phyloP scores from a whole-genome alignment of 1,284 basidiomycete genomes.

The Ustilago sp. region DNA sequence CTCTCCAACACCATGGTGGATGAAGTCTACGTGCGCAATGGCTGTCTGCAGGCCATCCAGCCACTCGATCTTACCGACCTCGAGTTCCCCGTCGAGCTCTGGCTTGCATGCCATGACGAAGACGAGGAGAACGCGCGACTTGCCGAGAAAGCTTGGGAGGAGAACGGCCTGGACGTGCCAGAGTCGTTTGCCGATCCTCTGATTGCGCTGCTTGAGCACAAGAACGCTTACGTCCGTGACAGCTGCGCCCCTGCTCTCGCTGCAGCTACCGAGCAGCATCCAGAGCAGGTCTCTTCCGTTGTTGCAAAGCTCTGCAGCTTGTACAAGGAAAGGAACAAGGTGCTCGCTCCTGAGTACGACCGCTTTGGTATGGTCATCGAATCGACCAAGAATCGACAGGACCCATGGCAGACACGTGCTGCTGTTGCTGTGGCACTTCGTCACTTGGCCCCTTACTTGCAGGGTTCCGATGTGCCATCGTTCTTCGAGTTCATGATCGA shows the following conservation, averaged over 20 bases:
- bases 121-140: conserved; percentile 91
- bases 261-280: conserved; percentile 81
- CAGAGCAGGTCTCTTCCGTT: conserved; percentile 76
- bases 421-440: conserved; percentile 82
- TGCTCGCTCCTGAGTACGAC: conserved; percentile 75
- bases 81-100: conserved; percentile 90
- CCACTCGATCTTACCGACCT: conserved; percentile 94
- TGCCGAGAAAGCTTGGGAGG: conserved; percentile 89
- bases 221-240: conserved; percentile 82
- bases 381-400: conserved; percentile 86
- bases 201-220: conserved; percentile 80
- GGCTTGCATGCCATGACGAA: conserved; percentile 89
- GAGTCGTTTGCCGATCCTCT: conserved; percentile 79
- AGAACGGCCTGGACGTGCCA: conserved; percentile 91
- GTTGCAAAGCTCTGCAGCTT: conserved; percentile 75
- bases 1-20: conserved; percentile 83
- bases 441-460: conserved; percentile 78
- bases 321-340: conserved; percentile 88
- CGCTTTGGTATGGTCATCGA: conserved; percentile 87
- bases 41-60: conserved; percentile 90
- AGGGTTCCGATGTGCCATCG: conserved; percentile 77
- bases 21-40: conserved; percentile 88
- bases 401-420: conserved; percentile 88
- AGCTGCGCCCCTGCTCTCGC: conserved; percentile 82
- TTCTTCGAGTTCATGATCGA: conserved; percentile 90